Base-by-base conservation (phyloP, 169 alveolate species). In the Cryptosporidium bovis region DNA sequence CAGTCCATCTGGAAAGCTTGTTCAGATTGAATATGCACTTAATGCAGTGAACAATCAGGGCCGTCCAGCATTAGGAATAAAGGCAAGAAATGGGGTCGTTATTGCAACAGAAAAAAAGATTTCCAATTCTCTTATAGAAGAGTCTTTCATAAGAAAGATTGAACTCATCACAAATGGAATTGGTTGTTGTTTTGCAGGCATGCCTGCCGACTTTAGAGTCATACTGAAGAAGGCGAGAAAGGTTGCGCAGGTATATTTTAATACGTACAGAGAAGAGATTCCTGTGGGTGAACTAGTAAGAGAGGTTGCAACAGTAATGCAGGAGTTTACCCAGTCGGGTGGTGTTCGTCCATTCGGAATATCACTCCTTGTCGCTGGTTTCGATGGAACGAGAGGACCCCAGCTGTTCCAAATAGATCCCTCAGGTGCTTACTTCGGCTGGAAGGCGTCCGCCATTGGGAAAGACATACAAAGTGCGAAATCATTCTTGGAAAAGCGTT, bases 341-440 rank as follows among this genome's bases (percentile, higher is more conserved):
- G 99, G 99, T 0, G 99, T 98, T 1, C 95, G 99, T 65, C 99
- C 99, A 50, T 98, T 97, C 71, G 99, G 99, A 29, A 97, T 98
- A 55, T 98, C 99, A 1, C 87, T 98, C 65, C 91, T 98, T 44
- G 96, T 97, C 31, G 99, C 98, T 16, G 99, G 99, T 2, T 96
- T 94, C 55, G 99, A 98, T 92, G 92, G 93, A 53, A 95, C 93
- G 33, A 69, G 71, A 40, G 99, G 99, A 10, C 99, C 99, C 12
- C 94, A 96, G 50, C 93, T 98, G 8, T 97, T 96, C 96, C 94
- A 97, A 85, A 92, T 97, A n/a, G 99, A 98, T 65, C 99, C 99
- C 3, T 95, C 99, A 12, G 99, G 99, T 40, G 98, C 99, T 36
- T 98, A 95, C 94, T 96, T 96, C 69, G 97, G 96, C 16, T 96